phyloP scores from a whole-genome alignment of 1,284 basidiomycete species.

The Sphaerobolus stellatus region DNA sequence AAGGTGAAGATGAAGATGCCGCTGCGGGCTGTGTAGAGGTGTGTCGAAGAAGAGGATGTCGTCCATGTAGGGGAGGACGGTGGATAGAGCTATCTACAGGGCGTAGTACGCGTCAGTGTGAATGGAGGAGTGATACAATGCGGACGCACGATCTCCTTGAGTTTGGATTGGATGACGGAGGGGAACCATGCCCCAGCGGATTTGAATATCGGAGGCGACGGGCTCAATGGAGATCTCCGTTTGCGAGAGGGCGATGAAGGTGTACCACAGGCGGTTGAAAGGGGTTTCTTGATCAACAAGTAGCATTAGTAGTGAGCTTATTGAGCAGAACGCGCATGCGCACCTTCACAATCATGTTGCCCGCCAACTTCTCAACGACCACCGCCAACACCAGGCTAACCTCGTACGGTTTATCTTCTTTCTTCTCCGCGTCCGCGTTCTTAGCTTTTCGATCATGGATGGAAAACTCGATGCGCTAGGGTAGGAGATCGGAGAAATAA shows the following conservation, averaged over 20 bases:
- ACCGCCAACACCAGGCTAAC: conserved; percentile 89
- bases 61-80: conserved; percentile 97
- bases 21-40: too few species aligned
- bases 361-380: conserved; percentile 84
- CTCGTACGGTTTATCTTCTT: conserved; percentile 77
- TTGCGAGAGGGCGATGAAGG: conserved; percentile 89
- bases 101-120: too few species aligned
- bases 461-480: too few species aligned
- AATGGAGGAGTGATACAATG: neutral
- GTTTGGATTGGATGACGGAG: conserved; percentile 83
- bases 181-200: conserved; percentile 93
- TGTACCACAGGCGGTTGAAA: conserved; percentile 95
- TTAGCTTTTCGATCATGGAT: too few species aligned
- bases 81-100: conserved; percentile 89
- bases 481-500: too few species aligned
- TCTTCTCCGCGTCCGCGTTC: conserved; percentile 1
- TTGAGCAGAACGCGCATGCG: neutral
- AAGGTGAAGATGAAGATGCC: too few species aligned
- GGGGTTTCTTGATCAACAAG: conserved; percentile 86
- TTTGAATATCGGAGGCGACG: conserved; percentile 88
- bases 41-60: conserved; percentile 96
- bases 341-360: conserved; percentile 81
- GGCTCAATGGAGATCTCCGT: conserved; percentile 91
- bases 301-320: neutral
- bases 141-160: conserved; percentile 80